These are phyloP conservation scores for Beauveria sp. DNA, from an alignment of 2,329 filamentous ascomycete species.

Conservation along the genomic window DNA sequence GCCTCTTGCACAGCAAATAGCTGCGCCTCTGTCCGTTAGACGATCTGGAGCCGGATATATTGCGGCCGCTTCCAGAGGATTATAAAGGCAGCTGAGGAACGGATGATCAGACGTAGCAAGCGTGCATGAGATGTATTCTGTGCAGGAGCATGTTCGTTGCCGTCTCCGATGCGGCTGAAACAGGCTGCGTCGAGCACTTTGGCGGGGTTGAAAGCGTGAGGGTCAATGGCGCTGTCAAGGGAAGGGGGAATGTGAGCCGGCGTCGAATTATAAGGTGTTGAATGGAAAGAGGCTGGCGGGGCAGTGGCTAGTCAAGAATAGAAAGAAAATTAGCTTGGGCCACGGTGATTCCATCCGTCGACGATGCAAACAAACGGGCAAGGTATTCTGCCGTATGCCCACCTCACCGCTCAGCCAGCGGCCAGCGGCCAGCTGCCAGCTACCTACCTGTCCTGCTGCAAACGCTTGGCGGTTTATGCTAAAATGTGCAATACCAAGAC, in stretches of 20 bases:
- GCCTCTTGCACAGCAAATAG: not conserved
- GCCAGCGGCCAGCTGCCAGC: not conserved
- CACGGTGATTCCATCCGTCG: too few relatives aligned
- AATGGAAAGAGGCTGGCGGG: not conserved
- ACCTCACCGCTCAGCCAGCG: not conserved
- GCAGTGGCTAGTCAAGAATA: not conserved
- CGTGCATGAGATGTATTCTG: not conserved
- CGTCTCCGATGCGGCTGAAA: conserved; percentile 5
- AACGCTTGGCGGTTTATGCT: not conserved
- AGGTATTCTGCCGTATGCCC: not conserved
- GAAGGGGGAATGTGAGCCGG: not conserved
- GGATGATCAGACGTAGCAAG: conserved; percentile 10
- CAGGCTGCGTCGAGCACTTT: not conserved
- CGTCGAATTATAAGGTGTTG: not conserved
- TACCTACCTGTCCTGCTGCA: not conserved
- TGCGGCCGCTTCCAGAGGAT: not conserved
- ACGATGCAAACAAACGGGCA: not conserved
- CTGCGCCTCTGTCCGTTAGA: not conserved
- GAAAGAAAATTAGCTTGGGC: not conserved
- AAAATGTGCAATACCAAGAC: too few relatives aligned
- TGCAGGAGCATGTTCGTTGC: not conserved
- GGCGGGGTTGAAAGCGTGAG: not conserved
- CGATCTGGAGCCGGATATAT: conserved; percentile 2
- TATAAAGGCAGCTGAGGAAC: not conserved
- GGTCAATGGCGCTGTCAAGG: not conserved